Evolutionary conservation across 768 basidiomycete species (phyloP).

Genomic region (Pleurotus djamor): DNA sequence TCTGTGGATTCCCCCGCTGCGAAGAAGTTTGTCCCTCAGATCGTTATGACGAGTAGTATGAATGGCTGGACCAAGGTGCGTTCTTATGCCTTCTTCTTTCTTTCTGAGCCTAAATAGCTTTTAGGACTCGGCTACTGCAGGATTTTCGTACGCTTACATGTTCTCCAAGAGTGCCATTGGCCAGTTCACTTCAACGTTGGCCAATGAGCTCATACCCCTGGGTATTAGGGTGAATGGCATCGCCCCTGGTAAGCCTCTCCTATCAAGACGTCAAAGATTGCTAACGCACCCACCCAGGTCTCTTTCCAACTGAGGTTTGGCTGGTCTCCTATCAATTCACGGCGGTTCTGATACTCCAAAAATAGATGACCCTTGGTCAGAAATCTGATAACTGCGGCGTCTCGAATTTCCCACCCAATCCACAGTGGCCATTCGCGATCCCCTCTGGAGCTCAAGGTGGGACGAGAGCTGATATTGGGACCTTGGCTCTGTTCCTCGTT

Average conservation of each 20-base stretch:
- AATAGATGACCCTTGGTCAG: conserved; percentile 27
- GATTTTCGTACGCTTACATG: conserved; percentile 41
- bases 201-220: conserved; percentile 45
- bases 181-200: conserved; percentile 41
- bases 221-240: conserved; percentile 49
- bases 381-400: conserved; percentile 20
- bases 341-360: background rate
- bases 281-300: conserved; percentile 13
- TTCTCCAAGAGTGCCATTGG: conserved; percentile 47
- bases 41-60: conserved; percentile 51
- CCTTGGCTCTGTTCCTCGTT: conserved; percentile 38
- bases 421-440: conserved; percentile 24
- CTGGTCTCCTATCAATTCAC: background rate
- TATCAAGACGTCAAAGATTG: background rate
- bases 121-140: conserved; percentile 38
- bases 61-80: conserved; percentile 49
- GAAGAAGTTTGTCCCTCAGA: conserved; percentile 40
- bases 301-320: conserved; percentile 26
- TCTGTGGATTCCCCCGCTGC: conserved; percentile 20
- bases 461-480: conserved; percentile 38
- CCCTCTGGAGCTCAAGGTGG: conserved; percentile 31
- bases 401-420: conserved; percentile 15
- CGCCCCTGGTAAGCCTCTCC: conserved; percentile 29
- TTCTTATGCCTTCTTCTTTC: background rate
- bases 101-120: background rate